Evolutionary conservation across 2,329 filamentous ascomycete species (phyloP).

Genomic region (Metarhizium brunneum): DNA sequence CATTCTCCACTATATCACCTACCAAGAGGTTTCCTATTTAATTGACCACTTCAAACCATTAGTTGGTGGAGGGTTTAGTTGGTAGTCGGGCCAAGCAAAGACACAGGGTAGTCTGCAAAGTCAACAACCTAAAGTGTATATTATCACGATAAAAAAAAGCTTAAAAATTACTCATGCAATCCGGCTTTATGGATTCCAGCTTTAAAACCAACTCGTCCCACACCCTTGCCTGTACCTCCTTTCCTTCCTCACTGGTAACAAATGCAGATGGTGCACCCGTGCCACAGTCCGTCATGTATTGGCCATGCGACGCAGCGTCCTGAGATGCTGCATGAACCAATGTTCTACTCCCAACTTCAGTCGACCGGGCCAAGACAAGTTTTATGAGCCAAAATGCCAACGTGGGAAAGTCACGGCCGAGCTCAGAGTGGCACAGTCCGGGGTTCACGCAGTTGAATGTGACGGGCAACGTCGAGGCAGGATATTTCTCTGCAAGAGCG

Average conservation of each 20-base stretch:
- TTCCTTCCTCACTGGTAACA: conserved; percentile 29
- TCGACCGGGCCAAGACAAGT: conserved; percentile 28
- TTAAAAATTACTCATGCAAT: conserved; percentile 4
- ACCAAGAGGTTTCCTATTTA: too few relatives aligned
- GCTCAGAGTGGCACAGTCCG: conserved; percentile 39
- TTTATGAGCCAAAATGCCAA: conserved; percentile 15
- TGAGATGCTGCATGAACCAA: conserved; percentile 26
- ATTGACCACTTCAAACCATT: too few relatives aligned
- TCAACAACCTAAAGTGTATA: too few relatives aligned
- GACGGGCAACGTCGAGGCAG: conserved; percentile 16
- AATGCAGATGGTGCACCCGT: conserved; percentile 22
- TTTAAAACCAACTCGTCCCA: conserved; percentile 33
- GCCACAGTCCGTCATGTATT: conserved; percentile 30
- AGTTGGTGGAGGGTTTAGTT: too few relatives aligned
- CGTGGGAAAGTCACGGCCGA: conserved; percentile 26
- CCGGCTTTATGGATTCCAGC: conserved; percentile 31
- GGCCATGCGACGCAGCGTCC: conserved; percentile 34
- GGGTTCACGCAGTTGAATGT: conserved; percentile 43
- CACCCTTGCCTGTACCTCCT: conserved; percentile 24
- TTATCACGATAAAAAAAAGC: too few relatives aligned
- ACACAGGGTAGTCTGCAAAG: too few relatives aligned
- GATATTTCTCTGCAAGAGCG: conserved; percentile 8
- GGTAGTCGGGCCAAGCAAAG: too few relatives aligned
- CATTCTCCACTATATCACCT: too few relatives aligned
- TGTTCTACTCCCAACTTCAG: conserved; percentile 38